These are phyloP conservation scores for Zygotorulaspora florentina DNA, from an alignment of 805 yeast genomes.

Conservation along the genomic window DNA sequence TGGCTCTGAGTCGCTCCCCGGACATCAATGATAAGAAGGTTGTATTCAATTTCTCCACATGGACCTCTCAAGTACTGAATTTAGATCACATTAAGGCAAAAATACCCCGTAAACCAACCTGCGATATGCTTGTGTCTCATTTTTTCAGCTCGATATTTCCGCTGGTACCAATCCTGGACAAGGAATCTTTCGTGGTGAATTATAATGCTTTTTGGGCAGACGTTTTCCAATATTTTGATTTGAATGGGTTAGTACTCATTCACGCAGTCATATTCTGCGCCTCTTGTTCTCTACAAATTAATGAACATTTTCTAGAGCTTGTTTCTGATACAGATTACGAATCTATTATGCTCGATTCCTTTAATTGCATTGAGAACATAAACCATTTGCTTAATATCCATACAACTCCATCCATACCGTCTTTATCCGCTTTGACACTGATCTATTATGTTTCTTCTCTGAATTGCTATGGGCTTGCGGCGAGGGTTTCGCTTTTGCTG, in stretches of 20 bases:
- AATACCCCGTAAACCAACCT: neutral
- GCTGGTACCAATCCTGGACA: neutral
- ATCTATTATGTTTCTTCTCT: neutral
- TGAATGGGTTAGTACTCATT: neutral
- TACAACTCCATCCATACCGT: neutral
- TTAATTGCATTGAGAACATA: neutral
- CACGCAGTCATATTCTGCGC: neutral
- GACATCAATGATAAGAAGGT: neutral
- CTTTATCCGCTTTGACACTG: neutral
- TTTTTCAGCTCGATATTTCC: neutral
- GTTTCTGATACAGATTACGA: neutral
- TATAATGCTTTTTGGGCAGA: neutral
- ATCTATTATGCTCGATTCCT: neutral
- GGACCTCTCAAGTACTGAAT: neutral
- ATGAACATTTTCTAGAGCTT: neutral
- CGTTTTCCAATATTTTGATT: neutral
- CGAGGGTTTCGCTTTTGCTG: neutral
- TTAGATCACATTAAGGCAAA: neutral
- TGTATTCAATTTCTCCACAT: neutral
- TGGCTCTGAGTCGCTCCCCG: neutral
- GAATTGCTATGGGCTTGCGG: neutral
- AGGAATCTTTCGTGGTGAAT: neutral
- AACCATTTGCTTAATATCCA: neutral
- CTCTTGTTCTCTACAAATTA: neutral
- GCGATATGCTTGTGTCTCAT: neutral